phyloP scores from a whole-genome alignment of 1,284 basidiomycete genomes.

The Cryptococcus sp. region DNA sequence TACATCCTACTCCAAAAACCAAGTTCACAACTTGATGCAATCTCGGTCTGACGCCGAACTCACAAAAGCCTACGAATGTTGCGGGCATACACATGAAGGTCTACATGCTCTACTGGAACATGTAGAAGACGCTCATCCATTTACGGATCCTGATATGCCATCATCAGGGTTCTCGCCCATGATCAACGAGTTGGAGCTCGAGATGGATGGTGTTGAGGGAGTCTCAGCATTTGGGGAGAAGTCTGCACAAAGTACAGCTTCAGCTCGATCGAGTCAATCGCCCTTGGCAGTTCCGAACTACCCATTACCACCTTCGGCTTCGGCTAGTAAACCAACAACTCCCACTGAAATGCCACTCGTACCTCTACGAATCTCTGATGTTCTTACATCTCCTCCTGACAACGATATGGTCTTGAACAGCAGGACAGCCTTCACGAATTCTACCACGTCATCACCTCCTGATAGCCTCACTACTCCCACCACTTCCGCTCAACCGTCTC shows the following conservation, averaged over 20 bases:
- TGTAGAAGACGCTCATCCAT: conserved; percentile 43
- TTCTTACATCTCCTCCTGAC: conserved; percentile 39
- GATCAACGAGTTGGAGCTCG: conserved; percentile 41
- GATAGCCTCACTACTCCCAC: conserved; percentile 28
- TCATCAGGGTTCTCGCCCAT: conserved; percentile 32
- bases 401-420: conserved; percentile 5
- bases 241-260: conserved; percentile 3
- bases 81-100: conserved; percentile 29
- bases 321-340: conserved; percentile 21
- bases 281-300: conserved; percentile 34
- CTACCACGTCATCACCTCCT: conserved; percentile 29
- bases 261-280: conserved; percentile 29
- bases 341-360: conserved; percentile 15
- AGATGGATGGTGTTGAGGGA: conserved; percentile 33
- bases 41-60: conserved; percentile 36
- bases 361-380: conserved; percentile 40
- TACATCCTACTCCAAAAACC: conserved; percentile 34
- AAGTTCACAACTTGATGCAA: conserved; percentile 35
- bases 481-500: conserved; percentile 31
- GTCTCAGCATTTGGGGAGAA: neutral
- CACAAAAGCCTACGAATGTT: conserved; percentile 41
- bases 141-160: conserved; percentile 24
- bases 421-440: conserved; percentile 7
- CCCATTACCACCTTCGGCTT: conserved; percentile 29
- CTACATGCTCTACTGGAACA: conserved; percentile 43